Evolutionary conservation across 2,329 filamentous ascomycete species (phyloP), one percentile per base, ranked within the genome.

Genomic region (Colletotrichum truncatum): DNA sequence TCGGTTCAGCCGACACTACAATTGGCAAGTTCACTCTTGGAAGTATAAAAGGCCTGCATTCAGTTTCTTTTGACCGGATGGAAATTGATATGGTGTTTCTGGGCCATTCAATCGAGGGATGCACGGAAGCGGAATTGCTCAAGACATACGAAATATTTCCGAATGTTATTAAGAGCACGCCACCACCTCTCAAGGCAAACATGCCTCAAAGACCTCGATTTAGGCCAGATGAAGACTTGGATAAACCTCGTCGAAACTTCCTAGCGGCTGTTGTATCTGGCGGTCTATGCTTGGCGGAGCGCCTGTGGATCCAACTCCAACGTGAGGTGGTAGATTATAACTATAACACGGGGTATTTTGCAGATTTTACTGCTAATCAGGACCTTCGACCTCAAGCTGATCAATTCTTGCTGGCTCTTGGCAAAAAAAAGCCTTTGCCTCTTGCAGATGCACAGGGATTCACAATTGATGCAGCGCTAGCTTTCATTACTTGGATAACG

Each of bases 401-500:
- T 1, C 10, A 23, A 3, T 34, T 49, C 3, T 41, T 51, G 4
- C 12, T 9, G 6, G 16, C 10, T 16, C 11, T 48, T 9, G 4
- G 2, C 7, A 11, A 7, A 14, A 18, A 12, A 25, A 1, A 4
- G 0, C 8, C n/a, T n/a, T n/a, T n/a, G n/a, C n/a, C n/a, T n/a
- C n/a, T n/a, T 5, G 23, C 14, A 12, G n/a, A 9, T 7, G 11
- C 11, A 8, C 11, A 12, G 6, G 8, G 4, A 4, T 11, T 38
- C 6, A 3, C 49, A 2, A 10, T 7, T 9, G 49, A 55, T 14
- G 25, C 14, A 9, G 51, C 41, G 8, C 32, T 26, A 4, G 39
- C 26, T 2, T 38, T 56, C 2, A 12, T 56, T 16, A 62, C 58
- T n/a, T 56, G 58, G 58, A 38, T 62, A 10, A 62, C 58, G 4